Evolutionary conservation across 768 basidiomycete species (phyloP).

Genomic region (Filobasidium wieringae): DNA sequence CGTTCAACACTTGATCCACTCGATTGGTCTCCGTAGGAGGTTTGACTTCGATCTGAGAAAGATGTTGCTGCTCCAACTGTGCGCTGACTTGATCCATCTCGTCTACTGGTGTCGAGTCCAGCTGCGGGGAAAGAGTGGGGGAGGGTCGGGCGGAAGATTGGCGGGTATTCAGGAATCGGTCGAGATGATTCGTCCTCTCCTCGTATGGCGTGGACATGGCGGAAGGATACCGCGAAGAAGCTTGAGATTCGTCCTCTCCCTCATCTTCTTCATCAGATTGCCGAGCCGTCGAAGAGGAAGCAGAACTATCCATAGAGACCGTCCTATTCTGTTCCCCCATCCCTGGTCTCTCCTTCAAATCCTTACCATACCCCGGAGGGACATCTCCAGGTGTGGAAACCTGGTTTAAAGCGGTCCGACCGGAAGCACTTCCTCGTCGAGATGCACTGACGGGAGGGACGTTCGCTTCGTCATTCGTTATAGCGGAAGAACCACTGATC

Average conservation of each 20-base stretch:
- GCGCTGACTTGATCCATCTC: neutral
- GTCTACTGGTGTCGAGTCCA: neutral
- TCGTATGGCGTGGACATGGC: constrained; percentile 7
- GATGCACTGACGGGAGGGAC: constrained; percentile 10
- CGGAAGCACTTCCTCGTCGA: neutral
- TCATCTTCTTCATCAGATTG: constrained; percentile 3
- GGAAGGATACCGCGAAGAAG: constrained; percentile 3
- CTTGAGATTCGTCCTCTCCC: constrained; percentile 2
- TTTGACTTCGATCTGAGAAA: constrained; percentile 9
- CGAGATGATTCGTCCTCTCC: neutral
- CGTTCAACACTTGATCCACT: constrained; percentile 85
- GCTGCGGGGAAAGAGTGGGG: constrained; percentile 3
- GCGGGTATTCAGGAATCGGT: neutral
- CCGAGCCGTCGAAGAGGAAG: neutral
- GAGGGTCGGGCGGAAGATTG: neutral
- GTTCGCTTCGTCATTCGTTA: constrained; percentile 40
- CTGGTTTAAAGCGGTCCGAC: constrained; percentile 13
- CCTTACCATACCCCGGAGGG: constrained; percentile 8
- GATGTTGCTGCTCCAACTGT: constrained; percentile 3
- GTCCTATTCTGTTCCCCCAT: neutral
- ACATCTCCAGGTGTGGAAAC: constrained; percentile 2
- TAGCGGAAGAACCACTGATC: constrained; percentile 10
- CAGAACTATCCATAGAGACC: constrained; percentile 1
- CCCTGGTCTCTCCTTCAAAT: neutral
- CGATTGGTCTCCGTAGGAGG: constrained; percentile 49